Evolutionary conservation across 225 moss, liverwort and hornwort genomes (phyloP), one percentile per base, ranked within the genome.

Genomic region (Asterella californica): DNA sequence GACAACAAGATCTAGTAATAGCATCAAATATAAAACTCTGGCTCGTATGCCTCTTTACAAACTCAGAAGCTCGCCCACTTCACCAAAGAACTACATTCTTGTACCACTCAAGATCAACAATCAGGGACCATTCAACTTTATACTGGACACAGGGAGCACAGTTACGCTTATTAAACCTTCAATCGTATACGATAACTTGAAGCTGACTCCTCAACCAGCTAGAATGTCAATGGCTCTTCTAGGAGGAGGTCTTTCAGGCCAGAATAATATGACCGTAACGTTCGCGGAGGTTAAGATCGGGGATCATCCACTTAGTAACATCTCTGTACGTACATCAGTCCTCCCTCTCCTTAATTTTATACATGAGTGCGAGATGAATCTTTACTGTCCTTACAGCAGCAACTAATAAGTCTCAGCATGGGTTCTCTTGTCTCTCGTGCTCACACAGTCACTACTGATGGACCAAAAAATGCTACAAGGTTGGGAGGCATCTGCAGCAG

Each of bases 121-220:
- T 59, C 67, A 80, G 54, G 94, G 96, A 32, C 92, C 96, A 4
- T 97, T 94, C 82, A 93, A 94, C 84, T 97, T 97, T 79, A 87
- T 97, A 70, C 85, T 97, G 50, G 96, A 97, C 79, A 97, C 96
- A 36, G 96, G 92, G 82, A 94, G 94, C 83, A 93, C 93, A 79
- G 90, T 92, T 68, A 93, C 96, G 36, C 91, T 97, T 24, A 82
- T 97, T 6, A 91, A 87, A 76, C 96, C 94, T 59, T 82, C 79
- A 18, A 66, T 94, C 68, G 94, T 90, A n/a, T 85, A 91, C 63
- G 84, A 84, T 45, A 87, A 85, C 73, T 84, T 97, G 79, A 87
- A 86, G 24, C 85, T 97, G 57, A 86, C 88, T 63, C 82, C 83
- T 18, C 89, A 84, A 78, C 88, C 93, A 63, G 94, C 90, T 34